Conservation (phyloP, 1,139 yeast genomes). For the Entelexis paramagnoliae region DNA sequence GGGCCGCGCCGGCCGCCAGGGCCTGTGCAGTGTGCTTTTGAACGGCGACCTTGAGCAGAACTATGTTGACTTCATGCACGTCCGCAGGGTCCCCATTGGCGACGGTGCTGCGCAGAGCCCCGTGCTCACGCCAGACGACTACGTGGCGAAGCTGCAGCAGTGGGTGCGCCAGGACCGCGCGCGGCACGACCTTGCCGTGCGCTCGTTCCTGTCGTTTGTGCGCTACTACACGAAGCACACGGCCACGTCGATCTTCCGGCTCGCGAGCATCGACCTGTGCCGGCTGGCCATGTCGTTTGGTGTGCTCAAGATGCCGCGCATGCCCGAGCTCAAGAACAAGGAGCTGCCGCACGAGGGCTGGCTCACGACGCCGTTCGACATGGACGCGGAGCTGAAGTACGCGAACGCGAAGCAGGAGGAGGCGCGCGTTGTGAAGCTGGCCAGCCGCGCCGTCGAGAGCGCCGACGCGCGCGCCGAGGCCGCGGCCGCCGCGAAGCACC, state of each 20-base stretch:
- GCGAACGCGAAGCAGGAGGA: slow-evolving; percentile 55
- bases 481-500: slow-evolving; percentile 14
- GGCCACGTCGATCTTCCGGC: slow-evolving; percentile 82
- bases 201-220: slow-evolving; percentile 74
- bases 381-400: slow-evolving; percentile 53
- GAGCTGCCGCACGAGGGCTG: slow-evolving; percentile 47
- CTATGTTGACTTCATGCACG: slow-evolving; percentile 68
- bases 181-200: slow-evolving; percentile 68
- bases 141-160: slow-evolving; percentile 33
- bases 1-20: slow-evolving; percentile 81
- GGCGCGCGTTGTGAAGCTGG: slow-evolving; percentile 48
- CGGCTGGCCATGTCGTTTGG: slow-evolving; percentile 72
- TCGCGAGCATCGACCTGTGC: slow-evolving; percentile 58
- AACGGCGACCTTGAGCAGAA: slow-evolving; percentile 58
- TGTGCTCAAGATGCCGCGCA: slow-evolving; percentile 70
- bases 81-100: slow-evolving; percentile 51
- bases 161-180: slow-evolving; percentile 68
- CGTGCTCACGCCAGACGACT: slow-evolving; percentile 13
- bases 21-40: slow-evolving; percentile 36
- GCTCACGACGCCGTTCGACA: slow-evolving; percentile 48
- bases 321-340: slow-evolving; percentile 71
- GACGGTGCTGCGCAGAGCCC: slow-evolving; percentile 25
- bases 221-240: slow-evolving; percentile 79
- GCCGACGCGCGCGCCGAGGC: slow-evolving; percentile 13
- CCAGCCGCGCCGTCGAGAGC: slow-evolving; percentile 26